phyloP scores from a whole-genome alignment of 345 rosid genomes.

The Populus nigra region DNA sequence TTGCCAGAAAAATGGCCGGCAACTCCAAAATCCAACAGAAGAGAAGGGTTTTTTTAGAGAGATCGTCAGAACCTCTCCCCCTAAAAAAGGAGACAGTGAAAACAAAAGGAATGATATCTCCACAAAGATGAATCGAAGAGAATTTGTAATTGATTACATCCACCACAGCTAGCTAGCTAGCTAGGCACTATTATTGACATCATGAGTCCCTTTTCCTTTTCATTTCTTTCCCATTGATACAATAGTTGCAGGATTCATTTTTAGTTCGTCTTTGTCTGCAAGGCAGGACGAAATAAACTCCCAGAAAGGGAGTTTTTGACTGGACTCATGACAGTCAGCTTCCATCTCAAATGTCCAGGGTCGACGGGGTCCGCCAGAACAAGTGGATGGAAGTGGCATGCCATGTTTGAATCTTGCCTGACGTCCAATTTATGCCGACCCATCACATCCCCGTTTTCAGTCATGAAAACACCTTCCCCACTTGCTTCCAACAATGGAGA shows the following conservation, averaged over 20 bases:
- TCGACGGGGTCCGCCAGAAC: not conserved
- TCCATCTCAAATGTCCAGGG: not conserved
- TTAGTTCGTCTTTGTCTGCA: not conserved
- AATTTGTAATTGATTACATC: too few species aligned
- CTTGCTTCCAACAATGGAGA: not conserved
- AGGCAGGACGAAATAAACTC: too few species aligned
- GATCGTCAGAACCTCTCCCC: too few species aligned
- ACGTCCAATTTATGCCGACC: not conserved
- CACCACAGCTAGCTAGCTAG: too few species aligned
- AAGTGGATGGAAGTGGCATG: not conserved
- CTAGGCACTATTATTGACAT: too few species aligned
- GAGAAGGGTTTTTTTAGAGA: too few species aligned
- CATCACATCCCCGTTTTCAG: not conserved
- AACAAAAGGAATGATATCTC: too few species aligned
- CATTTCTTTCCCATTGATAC: not conserved
- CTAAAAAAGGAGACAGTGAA: too few species aligned
- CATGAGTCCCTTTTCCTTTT: too few species aligned
- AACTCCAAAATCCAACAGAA: too few species aligned
- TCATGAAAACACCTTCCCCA: not conserved
- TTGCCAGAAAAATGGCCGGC: too few species aligned
- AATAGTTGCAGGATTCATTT: not conserved
- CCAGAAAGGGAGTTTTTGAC: not conserved
- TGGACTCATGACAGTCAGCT: not conserved
- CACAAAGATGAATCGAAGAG: too few species aligned
- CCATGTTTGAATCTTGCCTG: not conserved